Percentiles rank a stretch among this genome's conserved stretches.
phyloP scores from a whole-genome alignment of 371 early-diverging fungal species.

The Lichtheimia ornata region DNA sequence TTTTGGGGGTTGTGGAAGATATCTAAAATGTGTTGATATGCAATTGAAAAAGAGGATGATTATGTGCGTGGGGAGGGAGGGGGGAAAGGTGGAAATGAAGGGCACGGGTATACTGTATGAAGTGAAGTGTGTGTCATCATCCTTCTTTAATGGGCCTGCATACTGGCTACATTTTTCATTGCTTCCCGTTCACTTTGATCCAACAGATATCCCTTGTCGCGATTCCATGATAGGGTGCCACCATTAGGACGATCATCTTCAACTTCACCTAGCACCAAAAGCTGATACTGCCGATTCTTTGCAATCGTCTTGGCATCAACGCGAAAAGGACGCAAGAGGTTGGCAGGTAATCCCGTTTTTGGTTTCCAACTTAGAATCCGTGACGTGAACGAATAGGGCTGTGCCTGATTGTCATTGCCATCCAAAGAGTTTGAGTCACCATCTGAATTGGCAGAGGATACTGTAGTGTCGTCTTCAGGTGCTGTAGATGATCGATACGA shows the following conservation, averaged over 20 bases:
- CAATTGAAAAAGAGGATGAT: too few species aligned
- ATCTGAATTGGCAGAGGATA: conserved; percentile 2
- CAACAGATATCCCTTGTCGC: conserved; percentile 30
- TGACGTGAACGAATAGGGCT: conserved; percentile 14
- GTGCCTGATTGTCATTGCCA: conserved; percentile 7
- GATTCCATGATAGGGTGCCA: conserved; percentile 35
- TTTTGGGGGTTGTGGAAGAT: too few species aligned
- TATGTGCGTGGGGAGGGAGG: too few species aligned
- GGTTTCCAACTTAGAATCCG: conserved; percentile 17
- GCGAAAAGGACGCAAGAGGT: conserved; percentile 35
- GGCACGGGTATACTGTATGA: too few species aligned
- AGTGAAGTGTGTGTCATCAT: background rate
- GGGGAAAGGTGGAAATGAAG: too few species aligned
- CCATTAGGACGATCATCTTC: conserved; percentile 22
- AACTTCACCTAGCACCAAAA: conserved; percentile 43
- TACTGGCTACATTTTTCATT: conserved; percentile 42
- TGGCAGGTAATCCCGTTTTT: conserved; percentile 20
- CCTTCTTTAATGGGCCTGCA: conserved; percentile 21
- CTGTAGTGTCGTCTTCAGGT: conserved; percentile 15
- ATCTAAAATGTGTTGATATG: too few species aligned
- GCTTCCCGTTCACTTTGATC: conserved; percentile 34
- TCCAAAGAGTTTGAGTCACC: conserved; percentile 8
- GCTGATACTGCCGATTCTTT: conserved; percentile 45
- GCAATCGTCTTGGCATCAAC: conserved; percentile 46
- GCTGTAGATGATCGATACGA: conserved; percentile 21